Conservation (phyloP, 2,329 filamentous ascomycete genomes). For the Epichloe bromicola region DNA sequence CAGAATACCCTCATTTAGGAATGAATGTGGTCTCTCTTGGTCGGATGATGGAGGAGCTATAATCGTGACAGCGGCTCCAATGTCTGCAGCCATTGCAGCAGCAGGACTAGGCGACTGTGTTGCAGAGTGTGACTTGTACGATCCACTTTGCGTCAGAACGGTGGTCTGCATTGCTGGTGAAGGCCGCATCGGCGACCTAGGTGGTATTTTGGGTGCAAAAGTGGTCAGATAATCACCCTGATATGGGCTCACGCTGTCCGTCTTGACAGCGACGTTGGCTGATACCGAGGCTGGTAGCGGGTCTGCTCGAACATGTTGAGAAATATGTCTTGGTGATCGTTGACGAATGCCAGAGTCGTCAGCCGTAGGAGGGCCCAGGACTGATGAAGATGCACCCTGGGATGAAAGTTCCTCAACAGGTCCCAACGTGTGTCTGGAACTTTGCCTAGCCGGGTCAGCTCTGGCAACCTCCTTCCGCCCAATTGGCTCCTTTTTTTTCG, state of each 20-base stretch:
- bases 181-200: slow-evolving; percentile 1
- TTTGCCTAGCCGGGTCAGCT: neutral
- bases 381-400: slow-evolving; percentile 12
- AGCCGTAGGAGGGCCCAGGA: slow-evolving; percentile 31
- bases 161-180: neutral
- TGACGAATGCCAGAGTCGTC: slow-evolving; percentile 27
- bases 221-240: neutral
- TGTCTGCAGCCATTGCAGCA: neutral
- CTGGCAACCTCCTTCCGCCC: slow-evolving; percentile 25
- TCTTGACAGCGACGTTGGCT: neutral
- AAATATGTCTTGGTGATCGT: slow-evolving; percentile 34
- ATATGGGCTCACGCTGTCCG: neutral
- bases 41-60: neutral
- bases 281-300: neutral
- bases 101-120: neutral
- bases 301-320: neutral
- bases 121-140: neutral
- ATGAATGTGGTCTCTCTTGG: neutral
- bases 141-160: neutral
- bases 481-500: slow-evolving; percentile 14
- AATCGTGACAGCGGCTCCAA: neutral
- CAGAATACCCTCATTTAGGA: neutral
- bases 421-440: slow-evolving; percentile 2
- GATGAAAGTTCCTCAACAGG: slow-evolving; percentile 2
- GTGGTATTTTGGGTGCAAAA: neutral